Evolutionary conservation across 345 rosid genomes (phyloP).

Genomic region (thale cress (Arabidopsis thaliana)): TAIR10.1 NC_003075.7:1538001-1538500

Average conservation of each 20-base stretch:
- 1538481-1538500: neutral
- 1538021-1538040: neutral
- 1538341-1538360: slow-evolving; percentile 17
- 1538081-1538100: slow-evolving; percentile 27
- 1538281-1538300: neutral
- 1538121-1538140: neutral
- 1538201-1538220: slow-evolving; percentile 14
- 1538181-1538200: slow-evolving; percentile 9
- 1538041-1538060: neutral
- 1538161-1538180: neutral
- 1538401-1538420: neutral
- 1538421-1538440: neutral
- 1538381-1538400: neutral
- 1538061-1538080: slow-evolving; percentile 7
- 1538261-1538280: neutral
- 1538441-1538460: neutral
- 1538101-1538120: slow-evolving; percentile 13
- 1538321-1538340: neutral
- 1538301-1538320: slow-evolving; percentile 22
- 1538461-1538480: neutral
- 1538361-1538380: neutral
- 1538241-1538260: neutral
- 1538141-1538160: slow-evolving; percentile 14
- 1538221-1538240: slow-evolving; percentile 6
- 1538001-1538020: neutral